phyloP scores from a whole-genome alignment of 495 filamentous ascomycete species.

The Podospora pseudoanserina region DNA sequence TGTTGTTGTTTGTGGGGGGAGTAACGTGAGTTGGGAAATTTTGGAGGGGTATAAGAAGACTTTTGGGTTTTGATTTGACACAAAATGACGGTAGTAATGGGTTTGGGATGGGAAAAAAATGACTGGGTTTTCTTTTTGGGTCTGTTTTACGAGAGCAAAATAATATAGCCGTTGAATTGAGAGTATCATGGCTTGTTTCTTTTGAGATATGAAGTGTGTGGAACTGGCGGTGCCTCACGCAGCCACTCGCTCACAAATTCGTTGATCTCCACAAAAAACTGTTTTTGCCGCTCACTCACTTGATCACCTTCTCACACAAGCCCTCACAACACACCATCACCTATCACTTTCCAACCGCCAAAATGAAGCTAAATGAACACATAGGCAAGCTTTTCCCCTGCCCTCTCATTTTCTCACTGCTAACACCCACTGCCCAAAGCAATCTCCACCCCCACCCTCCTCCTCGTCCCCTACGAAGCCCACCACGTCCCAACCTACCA shows the following conservation, averaged over 20 bases:
- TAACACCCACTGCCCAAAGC: constrained; percentile 41
- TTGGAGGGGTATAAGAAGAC: constrained; percentile 59
- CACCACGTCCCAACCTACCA: constrained; percentile 82
- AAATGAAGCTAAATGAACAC: constrained; percentile 43
- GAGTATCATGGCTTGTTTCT: background rate
- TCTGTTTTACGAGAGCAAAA: background rate
- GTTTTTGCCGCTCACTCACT: background rate
- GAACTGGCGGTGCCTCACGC: background rate
- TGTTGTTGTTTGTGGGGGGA: constrained; percentile 82
- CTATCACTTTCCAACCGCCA: background rate
- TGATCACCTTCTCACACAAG: background rate
- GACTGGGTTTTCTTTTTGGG: background rate
- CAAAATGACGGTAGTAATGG: background rate
- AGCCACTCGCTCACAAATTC: background rate
- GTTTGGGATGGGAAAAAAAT: background rate
- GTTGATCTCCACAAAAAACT: background rate
- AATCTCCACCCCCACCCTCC: constrained; percentile 57
- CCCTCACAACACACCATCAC: background rate
- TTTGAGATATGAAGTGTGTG: background rate
- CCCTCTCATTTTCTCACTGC: background rate
- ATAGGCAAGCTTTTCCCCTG: constrained; percentile 34
- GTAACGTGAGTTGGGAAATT: constrained; percentile 65
- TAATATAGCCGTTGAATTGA: background rate
- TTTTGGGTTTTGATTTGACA: constrained; percentile 37
- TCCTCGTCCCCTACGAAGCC: constrained; percentile 79